Evolutionary conservation across 768 basidiomycete species (phyloP).

Genomic region (Trametes villosa): DNA sequence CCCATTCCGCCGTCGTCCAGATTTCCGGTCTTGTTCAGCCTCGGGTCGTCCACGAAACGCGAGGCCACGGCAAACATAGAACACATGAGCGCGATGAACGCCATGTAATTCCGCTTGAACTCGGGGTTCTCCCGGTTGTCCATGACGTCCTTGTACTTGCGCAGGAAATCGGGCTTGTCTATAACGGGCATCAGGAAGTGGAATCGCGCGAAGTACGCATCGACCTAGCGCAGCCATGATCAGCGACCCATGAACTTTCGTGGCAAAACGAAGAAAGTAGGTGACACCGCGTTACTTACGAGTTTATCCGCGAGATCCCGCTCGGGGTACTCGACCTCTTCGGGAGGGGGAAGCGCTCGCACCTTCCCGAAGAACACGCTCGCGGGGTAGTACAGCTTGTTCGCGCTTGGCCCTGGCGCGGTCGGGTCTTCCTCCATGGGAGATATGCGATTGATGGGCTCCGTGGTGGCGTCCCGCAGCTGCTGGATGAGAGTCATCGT

Average conservation of each 20-base stretch:
- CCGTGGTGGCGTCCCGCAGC: conserved; percentile 75
- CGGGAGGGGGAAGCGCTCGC: conserved; percentile 77
- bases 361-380: conserved; percentile 87
- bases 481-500: conserved; percentile 93
- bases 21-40: conserved; percentile 58
- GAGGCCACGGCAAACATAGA: conserved; percentile 92
- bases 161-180: conserved; percentile 83
- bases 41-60: conserved; percentile 73
- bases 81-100: conserved; percentile 83
- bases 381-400: conserved; percentile 88
- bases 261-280: conserved; percentile 1
- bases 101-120: conserved; percentile 62
- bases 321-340: conserved; percentile 87
- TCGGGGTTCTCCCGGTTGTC: conserved; percentile 58
- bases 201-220: conserved; percentile 84
- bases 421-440: conserved; percentile 85
- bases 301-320: conserved; percentile 86
- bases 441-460: conserved; percentile 75
- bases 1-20: conserved; percentile 84
- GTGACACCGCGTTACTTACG: conserved; percentile 47
- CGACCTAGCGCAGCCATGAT: conserved; percentile 54
- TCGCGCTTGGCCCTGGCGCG: conserved; percentile 77
- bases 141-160: conserved; percentile 75
- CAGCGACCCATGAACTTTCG: conserved; percentile 1
- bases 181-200: conserved; percentile 90